phyloP scores from a whole-genome alignment of 73 alveolate genomes.

The Paramecium octaurelia region DNA sequence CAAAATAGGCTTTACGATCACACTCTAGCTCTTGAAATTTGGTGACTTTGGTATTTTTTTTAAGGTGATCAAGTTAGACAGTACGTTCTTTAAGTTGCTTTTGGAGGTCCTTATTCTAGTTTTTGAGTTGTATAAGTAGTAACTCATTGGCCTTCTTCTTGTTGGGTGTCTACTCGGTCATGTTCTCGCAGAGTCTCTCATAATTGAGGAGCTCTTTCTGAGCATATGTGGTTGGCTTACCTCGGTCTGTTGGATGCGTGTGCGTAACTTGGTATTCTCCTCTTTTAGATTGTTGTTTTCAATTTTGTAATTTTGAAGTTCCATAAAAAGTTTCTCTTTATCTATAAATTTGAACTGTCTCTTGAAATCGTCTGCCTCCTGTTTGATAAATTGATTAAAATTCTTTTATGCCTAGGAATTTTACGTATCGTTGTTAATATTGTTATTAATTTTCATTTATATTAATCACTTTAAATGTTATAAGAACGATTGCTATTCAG shows the following conservation, averaged over 20 bases:
- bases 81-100: slow-evolving; percentile 21
- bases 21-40: slow-evolving; percentile 18
- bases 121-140: not conserved
- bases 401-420: slow-evolving; percentile 15
- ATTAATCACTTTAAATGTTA: not conserved
- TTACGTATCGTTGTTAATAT: not conserved
- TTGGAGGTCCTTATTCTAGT: slow-evolving; percentile 8
- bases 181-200: slow-evolving; percentile 36
- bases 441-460: slow-evolving; percentile 22
- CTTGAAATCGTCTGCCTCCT: slow-evolving; percentile 36
- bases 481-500: not conserved
- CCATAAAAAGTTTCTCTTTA: slow-evolving; percentile 47
- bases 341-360: slow-evolving; percentile 9
- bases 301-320: not conserved
- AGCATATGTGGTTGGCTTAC: not conserved
- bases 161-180: not conserved
- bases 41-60: slow-evolving; percentile 23
- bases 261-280: not conserved
- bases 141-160: slow-evolving; percentile 31
- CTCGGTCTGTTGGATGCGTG: not conserved
- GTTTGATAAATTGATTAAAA: not conserved
- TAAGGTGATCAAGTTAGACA: not conserved
- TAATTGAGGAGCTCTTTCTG: slow-evolving; percentile 34
- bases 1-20: slow-evolving; percentile 17
- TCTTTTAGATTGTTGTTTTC: slow-evolving; percentile 4